These are phyloP conservation scores for Zoysia matrella DNA, from an alignment of 202 grass and related monocot genomes.

Conservation along the genomic window DNA sequence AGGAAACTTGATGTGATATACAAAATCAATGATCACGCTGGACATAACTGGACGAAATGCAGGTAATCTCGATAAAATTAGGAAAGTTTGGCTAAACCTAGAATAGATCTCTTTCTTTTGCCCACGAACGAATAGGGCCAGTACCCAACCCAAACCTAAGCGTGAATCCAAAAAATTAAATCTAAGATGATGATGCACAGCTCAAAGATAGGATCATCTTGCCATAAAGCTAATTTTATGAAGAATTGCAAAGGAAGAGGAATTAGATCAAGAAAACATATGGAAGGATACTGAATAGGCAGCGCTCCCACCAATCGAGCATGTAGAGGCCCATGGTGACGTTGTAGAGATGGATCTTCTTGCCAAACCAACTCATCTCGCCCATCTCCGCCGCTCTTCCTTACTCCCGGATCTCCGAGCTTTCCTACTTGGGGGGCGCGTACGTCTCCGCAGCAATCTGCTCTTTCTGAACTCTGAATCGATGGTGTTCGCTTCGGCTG, in stretches of 20 bases:
- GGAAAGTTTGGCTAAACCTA: not conserved
- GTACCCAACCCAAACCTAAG: not conserved
- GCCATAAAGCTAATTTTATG: not conserved
- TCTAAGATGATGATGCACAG: not conserved
- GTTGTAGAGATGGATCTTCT: conserved; percentile 84
- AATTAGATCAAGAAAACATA: not conserved
- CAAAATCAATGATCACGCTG: not conserved
- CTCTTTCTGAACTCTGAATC: conserved; percentile 5
- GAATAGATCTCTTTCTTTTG: no score
- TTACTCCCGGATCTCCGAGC: not conserved
- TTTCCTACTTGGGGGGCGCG: not conserved
- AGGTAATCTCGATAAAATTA: not conserved
- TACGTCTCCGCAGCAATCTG: not conserved
- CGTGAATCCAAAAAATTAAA: not conserved
- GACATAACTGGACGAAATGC: not conserved
- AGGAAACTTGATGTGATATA: not conserved
- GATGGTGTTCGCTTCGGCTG: not conserved
- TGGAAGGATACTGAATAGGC: conserved; percentile 84
- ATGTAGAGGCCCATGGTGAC: conserved; percentile 83
- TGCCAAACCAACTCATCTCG: conserved; percentile 66
- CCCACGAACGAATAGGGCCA: not conserved
- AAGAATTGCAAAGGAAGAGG: not conserved
- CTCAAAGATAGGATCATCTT: not conserved
- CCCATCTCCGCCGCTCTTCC: conserved; percentile 1
- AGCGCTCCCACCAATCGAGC: conserved; percentile 26